Conservation (phyloP, 108 stramenopile genomes). For the Fistulifera solaris region DNA sequence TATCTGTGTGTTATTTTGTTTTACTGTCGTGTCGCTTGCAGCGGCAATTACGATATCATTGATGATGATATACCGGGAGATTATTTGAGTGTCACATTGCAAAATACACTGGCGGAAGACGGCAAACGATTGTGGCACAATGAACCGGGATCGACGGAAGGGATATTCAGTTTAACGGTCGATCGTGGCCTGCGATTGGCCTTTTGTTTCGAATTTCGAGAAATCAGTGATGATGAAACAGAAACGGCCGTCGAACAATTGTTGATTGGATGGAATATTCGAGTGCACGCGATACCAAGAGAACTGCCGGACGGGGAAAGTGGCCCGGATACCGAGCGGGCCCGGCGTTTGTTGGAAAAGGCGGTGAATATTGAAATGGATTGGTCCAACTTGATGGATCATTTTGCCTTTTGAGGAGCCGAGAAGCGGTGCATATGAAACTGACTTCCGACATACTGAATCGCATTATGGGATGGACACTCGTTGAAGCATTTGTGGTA, state of each 20-base stretch:
- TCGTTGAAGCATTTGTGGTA: constrained; percentile 62
- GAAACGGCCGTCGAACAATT: constrained; percentile 17
- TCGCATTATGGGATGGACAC: constrained; percentile 56
- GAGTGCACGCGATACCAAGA: constrained; percentile 28
- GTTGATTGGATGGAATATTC: constrained; percentile 51
- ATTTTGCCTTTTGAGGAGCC: constrained; percentile 61
- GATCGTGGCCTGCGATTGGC: constrained; percentile 23
- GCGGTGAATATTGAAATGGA: constrained; percentile 24
- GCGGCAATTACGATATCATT: constrained; percentile 33
- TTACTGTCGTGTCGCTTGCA: too few relatives aligned
- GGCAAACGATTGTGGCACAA: constrained; percentile 35
- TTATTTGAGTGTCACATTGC: constrained; percentile 16
- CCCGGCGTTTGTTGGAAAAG: constrained; percentile 24
- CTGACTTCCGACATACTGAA: constrained; percentile 42
- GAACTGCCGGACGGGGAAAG: constrained; percentile 28
- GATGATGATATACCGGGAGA: constrained; percentile 28
- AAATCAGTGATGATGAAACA: constrained; percentile 34
- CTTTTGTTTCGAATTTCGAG: constrained; percentile 43
- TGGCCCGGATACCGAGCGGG: constrained; percentile 58
- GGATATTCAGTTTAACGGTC: constrained; percentile 30
- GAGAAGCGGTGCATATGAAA: constrained; percentile 51
- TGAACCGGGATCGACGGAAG: constrained; percentile 35
- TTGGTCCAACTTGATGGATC: constrained; percentile 48
- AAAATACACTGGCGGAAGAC: constrained; percentile 3
- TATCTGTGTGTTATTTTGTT: too few relatives aligned